Base-by-base conservation (phyloP, 805 yeast species). In the Ogataea pini region DNA sequence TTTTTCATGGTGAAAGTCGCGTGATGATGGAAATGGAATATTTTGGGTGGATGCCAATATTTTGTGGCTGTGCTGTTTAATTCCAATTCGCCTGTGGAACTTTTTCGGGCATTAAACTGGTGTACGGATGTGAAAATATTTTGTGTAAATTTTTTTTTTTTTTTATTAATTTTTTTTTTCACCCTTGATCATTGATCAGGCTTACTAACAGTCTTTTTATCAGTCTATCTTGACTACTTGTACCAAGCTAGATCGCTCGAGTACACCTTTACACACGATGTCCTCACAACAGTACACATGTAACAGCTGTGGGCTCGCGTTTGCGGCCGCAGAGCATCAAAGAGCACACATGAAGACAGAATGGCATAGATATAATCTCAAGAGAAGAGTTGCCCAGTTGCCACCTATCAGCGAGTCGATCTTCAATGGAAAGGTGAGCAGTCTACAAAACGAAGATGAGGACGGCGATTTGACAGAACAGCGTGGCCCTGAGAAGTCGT, bases 351-450 rank as follows among this genome's bases (percentile, higher is more conserved):
- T 94, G 99, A 89, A 88, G 64, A 84, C 96, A 2, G 99, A 94
- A 48, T 94, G 99, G 99, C 99, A 94, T 64, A 78, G 99, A 54
- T 94, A 94, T 68, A 94, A 94, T 62, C 76, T 94, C 62, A 94
- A 94, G 64, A 82, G 99, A 70, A 79, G 96, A 60, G 96, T 94
- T 27, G 96, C 97, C 1, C 78, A 78, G 25, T 69, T 90, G 49
- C 85, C 91, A 6, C 85, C 96, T 1, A 80, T 90, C 25, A 47
- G 51, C 7, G 70, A 68, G 43, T 49, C 49, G 4, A 45, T 57
- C 5, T 68, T 68, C 48, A 58, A 59, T 42, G 40, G 51, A 3
- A 68, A 68, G 46, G 70, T 68, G 16, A 46, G 58, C 12, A 52
- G 32, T 18, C 8, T 53, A 18, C 25, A 50, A 7, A 49, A 47